Conservation (phyloP, 768 basidiomycete genomes). For the Agrocybe praecox region DNA sequence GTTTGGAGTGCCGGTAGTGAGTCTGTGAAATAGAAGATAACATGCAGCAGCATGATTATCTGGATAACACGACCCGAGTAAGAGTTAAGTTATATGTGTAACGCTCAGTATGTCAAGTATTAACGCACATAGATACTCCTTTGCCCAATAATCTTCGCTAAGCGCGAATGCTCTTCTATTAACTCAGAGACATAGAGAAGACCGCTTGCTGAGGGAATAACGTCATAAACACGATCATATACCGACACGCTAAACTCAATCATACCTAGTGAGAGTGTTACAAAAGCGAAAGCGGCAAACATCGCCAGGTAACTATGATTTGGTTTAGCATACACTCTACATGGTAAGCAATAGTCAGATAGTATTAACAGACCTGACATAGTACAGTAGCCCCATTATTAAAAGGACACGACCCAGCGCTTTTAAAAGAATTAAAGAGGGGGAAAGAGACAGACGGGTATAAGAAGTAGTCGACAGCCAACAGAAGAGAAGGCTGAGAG, state of each 20-base stretch:
- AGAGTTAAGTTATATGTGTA: not conserved
- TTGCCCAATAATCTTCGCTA: slow-evolving; percentile 83
- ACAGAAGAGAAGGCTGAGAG: not conserved
- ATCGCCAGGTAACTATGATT: slow-evolving; percentile 72
- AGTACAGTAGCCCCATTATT: slow-evolving; percentile 57
- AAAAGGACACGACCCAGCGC: slow-evolving; percentile 8
- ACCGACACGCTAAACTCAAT: no score
- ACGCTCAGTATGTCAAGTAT: not conserved
- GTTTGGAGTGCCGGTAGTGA: slow-evolving; percentile 76
- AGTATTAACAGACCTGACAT: slow-evolving; percentile 51
- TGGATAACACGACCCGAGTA: slow-evolving; percentile 38
- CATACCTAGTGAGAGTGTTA: slow-evolving; percentile 89
- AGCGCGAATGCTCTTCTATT: slow-evolving; percentile 89
- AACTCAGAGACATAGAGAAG: slow-evolving; percentile 92
- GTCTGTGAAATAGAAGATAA: slow-evolving; percentile 78
- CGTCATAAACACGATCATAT: slow-evolving; percentile 13
- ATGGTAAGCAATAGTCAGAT: not conserved
- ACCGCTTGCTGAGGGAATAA: slow-evolving; percentile 70
- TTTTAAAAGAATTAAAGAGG: slow-evolving; percentile 1
- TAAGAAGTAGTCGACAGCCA: no score
- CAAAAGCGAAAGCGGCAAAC: slow-evolving; percentile 80
- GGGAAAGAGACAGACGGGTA: not conserved
- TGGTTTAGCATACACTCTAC: slow-evolving; percentile 5
- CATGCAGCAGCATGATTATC: slow-evolving; percentile 80
- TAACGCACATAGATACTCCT: slow-evolving; percentile 84